phyloP scores from a whole-genome alignment of 176 grass and related monocot species.

The Juncus effusus region DNA sequence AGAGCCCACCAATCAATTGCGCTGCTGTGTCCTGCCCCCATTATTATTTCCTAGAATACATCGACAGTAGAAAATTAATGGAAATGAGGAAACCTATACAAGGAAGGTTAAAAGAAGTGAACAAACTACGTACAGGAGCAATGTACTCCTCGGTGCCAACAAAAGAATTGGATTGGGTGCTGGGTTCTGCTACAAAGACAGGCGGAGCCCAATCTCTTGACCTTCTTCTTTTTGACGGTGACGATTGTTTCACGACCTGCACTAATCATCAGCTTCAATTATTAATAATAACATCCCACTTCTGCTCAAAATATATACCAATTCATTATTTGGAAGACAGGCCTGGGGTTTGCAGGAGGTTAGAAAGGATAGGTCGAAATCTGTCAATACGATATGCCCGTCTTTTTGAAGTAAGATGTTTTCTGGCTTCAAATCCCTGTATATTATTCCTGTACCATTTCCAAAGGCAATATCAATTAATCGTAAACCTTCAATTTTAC shows the following conservation, averaged over 20 bases:
- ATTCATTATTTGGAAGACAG: slow-evolving; percentile 24
- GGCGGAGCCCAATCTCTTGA: slow-evolving; percentile 57
- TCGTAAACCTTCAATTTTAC: neutral
- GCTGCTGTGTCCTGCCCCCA: slow-evolving; percentile 75
- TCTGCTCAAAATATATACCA: no score
- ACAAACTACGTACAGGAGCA: slow-evolving; percentile 58
- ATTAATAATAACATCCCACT: no score
- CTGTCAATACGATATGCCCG: slow-evolving; percentile 83
- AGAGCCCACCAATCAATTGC: slow-evolving; percentile 99
- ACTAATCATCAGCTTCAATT: slow-evolving; percentile 18
- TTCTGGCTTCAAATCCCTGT: slow-evolving; percentile 98
- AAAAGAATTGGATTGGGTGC: slow-evolving; percentile 93
- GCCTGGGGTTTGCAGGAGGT: slow-evolving; percentile 91
- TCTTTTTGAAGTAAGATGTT: slow-evolving; percentile 89
- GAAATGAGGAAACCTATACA: neutral
- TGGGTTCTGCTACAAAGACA: slow-evolving; percentile 79
- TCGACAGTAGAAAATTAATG: slow-evolving; percentile 14
- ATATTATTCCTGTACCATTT: slow-evolving; percentile 73
- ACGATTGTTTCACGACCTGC: slow-evolving; percentile 76
- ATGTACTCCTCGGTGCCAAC: slow-evolving; percentile 99
- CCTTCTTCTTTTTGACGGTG: slow-evolving; percentile 56
- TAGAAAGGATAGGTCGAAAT: slow-evolving; percentile 95
- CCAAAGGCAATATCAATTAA: neutral
- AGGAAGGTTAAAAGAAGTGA: slow-evolving; percentile 17
- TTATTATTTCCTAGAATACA: slow-evolving; percentile 79